Percentiles rank a stretch among this genome's conserved stretches.
Evolutionary conservation across 2,329 filamentous ascomycete species (phyloP).

Genomic region (Fonsecaea pedrosoi): DNA sequence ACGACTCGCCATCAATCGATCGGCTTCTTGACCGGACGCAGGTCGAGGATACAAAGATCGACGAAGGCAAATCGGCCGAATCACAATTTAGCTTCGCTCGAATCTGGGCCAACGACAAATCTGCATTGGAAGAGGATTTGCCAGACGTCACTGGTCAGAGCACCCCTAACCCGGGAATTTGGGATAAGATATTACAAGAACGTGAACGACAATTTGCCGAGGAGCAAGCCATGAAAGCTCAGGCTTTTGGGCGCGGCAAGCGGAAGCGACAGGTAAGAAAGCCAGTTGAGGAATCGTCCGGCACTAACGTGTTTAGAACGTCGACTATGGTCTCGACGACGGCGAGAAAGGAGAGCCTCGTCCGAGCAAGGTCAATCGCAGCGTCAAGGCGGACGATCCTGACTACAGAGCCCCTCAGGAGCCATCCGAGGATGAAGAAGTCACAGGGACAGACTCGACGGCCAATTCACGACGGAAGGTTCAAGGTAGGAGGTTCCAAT

Average conservation of each 20-base stretch:
- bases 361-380: slow-evolving; percentile 10
- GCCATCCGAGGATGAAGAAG: slow-evolving; percentile 50
- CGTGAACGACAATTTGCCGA: slow-evolving; percentile 79
- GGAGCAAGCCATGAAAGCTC: slow-evolving; percentile 70
- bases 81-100: slow-evolving; percentile 87
- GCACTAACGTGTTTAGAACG: slow-evolving; percentile 30
- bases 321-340: slow-evolving; percentile 37
- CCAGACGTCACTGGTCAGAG: slow-evolving; percentile 61
- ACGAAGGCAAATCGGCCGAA: slow-evolving; percentile 71
- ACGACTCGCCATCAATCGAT: slow-evolving; percentile 83
- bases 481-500: slow-evolving; percentile 31
- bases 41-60: slow-evolving; percentile 72
- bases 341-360: slow-evolving; percentile 16
- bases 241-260: slow-evolving; percentile 85
- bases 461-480: slow-evolving; percentile 25
- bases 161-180: slow-evolving; percentile 65
- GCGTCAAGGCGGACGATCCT: slow-evolving; percentile 38
- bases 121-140: slow-evolving; percentile 68
- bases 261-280: slow-evolving; percentile 67
- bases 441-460: slow-evolving; percentile 40
- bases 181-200: slow-evolving; percentile 87
- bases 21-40: slow-evolving; percentile 86
- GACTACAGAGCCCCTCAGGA: slow-evolving; percentile 56
- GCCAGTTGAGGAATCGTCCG: neutral
- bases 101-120: slow-evolving; percentile 87